A percentile compares a stretch with the other conserved stretches of the same genome.
These are phyloP conservation scores for Penicillium sp. DNA, from an alignment of 2,329 filamentous ascomycete genomes.

Conservation along the genomic window DNA sequence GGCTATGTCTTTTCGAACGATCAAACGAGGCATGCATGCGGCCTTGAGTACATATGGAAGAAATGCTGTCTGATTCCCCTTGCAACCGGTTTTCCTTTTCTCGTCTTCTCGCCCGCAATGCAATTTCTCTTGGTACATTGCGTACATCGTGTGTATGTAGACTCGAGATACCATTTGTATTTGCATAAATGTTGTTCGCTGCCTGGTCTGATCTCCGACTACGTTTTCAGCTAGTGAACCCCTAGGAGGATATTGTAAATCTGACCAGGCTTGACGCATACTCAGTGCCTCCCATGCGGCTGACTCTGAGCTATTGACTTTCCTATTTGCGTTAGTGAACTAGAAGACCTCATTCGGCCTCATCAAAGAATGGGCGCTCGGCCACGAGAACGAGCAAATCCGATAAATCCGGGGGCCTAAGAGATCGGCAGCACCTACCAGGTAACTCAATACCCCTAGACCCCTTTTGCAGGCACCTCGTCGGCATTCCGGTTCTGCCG, in stretches of 20 bases:
- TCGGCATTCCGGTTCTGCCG: not conserved
- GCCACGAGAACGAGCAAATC: not conserved
- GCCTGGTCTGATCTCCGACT: not conserved
- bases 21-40: conserved; percentile 11
- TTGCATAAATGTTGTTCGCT: not conserved
- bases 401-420: not conserved
- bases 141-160: not conserved
- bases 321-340: not conserved
- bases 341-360: not conserved
- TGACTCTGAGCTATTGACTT: not conserved
- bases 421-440: not conserved
- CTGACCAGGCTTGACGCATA: not conserved
- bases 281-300: not conserved
- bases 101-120: not conserved
- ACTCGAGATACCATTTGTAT: not conserved
- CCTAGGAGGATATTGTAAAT: conserved; percentile 1
- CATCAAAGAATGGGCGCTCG: not conserved
- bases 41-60: conserved; percentile 13
- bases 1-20: conserved; percentile 5
- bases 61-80: conserved; percentile 18
- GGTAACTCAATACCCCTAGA: not conserved
- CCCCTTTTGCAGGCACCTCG: not conserved
- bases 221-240: not conserved
- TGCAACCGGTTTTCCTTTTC: not conserved
- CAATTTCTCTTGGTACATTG: not conserved